Percentiles rank a stretch among this genome's conserved stretches.
Evolutionary conservation across 2,329 filamentous ascomycete genomes (phyloP).

Genomic region (Cyphellophora attinorum): DNA sequence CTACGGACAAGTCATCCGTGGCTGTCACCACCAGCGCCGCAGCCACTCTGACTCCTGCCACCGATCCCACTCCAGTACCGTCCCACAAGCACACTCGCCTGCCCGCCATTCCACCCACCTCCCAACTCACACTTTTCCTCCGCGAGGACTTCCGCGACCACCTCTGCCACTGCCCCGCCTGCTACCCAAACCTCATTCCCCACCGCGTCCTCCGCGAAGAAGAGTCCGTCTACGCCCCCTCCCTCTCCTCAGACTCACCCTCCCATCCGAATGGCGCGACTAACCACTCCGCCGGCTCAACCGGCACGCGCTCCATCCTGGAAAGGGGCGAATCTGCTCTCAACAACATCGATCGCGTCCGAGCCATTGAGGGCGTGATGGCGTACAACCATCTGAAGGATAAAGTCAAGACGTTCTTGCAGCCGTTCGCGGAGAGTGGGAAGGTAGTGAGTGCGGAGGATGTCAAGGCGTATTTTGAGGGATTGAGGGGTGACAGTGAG

Average conservation of each 20-base stretch:
- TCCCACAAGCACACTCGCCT: conserved; percentile 55
- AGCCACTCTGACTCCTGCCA: conserved; percentile 9
- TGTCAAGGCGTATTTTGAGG: conserved; percentile 93
- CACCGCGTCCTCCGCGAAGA: conserved; percentile 83
- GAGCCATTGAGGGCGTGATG: conserved; percentile 94
- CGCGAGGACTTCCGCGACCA: conserved; percentile 67
- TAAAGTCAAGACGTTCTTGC: conserved; percentile 87
- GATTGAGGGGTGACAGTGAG: conserved; percentile 77
- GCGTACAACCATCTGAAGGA: conserved; percentile 95
- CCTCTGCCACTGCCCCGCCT: conserved; percentile 73
- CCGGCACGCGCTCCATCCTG: conserved; percentile 72
- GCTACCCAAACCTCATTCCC: conserved; percentile 61
- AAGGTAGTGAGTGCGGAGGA: conserved; percentile 84
- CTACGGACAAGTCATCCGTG: conserved; percentile 40
- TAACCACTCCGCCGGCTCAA: conserved; percentile 30
- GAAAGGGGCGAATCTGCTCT: conserved; percentile 89
- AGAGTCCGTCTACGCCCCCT: conserved; percentile 89
- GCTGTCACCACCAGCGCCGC: conserved; percentile 14
- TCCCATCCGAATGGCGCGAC: conserved; percentile 41
- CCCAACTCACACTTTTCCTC: conserved; percentile 72
- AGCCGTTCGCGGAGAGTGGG: conserved; percentile 87
- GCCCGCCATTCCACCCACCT: conserved; percentile 42
- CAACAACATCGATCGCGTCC: conserved; percentile 82
- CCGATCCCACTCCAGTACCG: too few relatives aligned
- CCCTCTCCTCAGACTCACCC: conserved; percentile 56